Evolutionary conservation across 192 early-diverging fungal species (phyloP).

Genomic region (Coemansia biformis): DNA sequence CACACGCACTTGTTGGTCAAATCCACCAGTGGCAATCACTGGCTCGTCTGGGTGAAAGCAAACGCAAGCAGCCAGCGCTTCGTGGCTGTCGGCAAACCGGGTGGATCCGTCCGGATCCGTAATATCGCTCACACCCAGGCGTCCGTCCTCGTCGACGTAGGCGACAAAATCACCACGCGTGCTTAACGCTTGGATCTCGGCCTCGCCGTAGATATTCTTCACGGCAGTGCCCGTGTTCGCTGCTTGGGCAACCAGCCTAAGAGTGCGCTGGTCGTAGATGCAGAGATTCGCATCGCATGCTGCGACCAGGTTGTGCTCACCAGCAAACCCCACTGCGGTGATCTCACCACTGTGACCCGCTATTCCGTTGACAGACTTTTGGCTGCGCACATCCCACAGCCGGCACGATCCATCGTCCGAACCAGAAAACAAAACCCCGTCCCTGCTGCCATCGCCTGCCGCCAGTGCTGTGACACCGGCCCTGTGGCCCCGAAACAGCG

Average conservation of each 20-base stretch:
- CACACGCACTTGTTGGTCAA: constrained; percentile 28
- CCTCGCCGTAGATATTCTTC: neutral
- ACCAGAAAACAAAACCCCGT: constrained; percentile 27
- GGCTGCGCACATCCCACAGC: constrained; percentile 32
- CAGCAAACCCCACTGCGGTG: constrained; percentile 13
- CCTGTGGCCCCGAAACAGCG: constrained; percentile 6
- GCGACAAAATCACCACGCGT: constrained; percentile 47
- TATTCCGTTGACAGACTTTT: constrained; percentile 10
- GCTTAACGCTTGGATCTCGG: constrained; percentile 31
- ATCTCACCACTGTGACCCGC: constrained; percentile 17
- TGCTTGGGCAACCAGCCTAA: constrained; percentile 1
- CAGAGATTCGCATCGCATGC: constrained; percentile 10
- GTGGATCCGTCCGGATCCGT: constrained; percentile 13
- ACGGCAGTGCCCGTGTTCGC: neutral
- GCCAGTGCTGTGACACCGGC: constrained; percentile 22
- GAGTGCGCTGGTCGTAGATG: constrained; percentile 30
- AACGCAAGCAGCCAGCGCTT: constrained; percentile 32
- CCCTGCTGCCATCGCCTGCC: constrained; percentile 12
- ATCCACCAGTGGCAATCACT: constrained; percentile 31
- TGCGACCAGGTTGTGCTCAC: constrained; percentile 16
- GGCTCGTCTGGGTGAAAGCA: constrained; percentile 25
- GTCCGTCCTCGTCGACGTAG: constrained; percentile 38
- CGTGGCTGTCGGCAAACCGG: constrained; percentile 17
- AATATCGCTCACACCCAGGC: constrained; percentile 16
- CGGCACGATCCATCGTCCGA: constrained; percentile 35